Evolutionary conservation across 371 early-diverging fungal species (phyloP).

Genomic region (Rhizopus delemar): DNA sequence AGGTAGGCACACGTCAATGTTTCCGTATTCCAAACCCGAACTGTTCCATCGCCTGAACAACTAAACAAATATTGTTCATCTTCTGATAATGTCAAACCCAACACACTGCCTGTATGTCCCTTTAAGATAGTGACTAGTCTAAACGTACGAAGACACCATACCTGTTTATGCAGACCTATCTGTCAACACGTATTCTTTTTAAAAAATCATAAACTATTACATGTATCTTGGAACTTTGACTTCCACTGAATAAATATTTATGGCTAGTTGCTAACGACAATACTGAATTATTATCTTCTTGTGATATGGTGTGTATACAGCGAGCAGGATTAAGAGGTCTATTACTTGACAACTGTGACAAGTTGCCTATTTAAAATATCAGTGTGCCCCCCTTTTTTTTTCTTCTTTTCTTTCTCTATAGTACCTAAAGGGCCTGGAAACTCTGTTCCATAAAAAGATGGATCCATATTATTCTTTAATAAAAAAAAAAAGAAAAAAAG

Average conservation of each 20-base stretch:
- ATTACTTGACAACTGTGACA: slow-evolving; percentile 18
- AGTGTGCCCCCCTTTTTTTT: neutral
- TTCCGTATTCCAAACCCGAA: slow-evolving; percentile 66
- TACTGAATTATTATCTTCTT: slow-evolving; percentile 65
- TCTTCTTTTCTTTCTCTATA: neutral
- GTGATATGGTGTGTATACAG: slow-evolving; percentile 63
- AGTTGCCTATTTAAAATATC: slow-evolving; percentile 15
- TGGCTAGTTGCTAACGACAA: slow-evolving; percentile 66
- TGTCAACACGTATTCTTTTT: no score
- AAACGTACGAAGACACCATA: slow-evolving; percentile 70
- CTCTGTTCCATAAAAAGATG: slow-evolving; percentile 24
- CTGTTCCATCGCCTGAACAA: slow-evolving; percentile 57
- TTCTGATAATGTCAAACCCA: slow-evolving; percentile 58
- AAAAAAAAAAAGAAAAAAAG: slow-evolving; percentile 2
- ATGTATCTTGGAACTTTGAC: slow-evolving; percentile 67
- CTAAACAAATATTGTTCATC: slow-evolving; percentile 65
- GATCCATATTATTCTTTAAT: slow-evolving; percentile 13
- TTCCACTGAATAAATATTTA: slow-evolving; percentile 69
- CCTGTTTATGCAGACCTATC: slow-evolving; percentile 33
- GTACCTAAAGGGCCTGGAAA: slow-evolving; percentile 24
- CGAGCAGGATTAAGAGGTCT: slow-evolving; percentile 31
- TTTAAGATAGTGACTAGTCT: slow-evolving; percentile 55
- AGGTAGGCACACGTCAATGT: slow-evolving; percentile 60
- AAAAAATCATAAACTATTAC: slow-evolving; percentile 19
- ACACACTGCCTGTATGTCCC: slow-evolving; percentile 71